Evolutionary conservation across 163 green algal genomes (phyloP), one percentile per base, ranked within the genome.

Genomic region (Scenedesmus sp.): DNA sequence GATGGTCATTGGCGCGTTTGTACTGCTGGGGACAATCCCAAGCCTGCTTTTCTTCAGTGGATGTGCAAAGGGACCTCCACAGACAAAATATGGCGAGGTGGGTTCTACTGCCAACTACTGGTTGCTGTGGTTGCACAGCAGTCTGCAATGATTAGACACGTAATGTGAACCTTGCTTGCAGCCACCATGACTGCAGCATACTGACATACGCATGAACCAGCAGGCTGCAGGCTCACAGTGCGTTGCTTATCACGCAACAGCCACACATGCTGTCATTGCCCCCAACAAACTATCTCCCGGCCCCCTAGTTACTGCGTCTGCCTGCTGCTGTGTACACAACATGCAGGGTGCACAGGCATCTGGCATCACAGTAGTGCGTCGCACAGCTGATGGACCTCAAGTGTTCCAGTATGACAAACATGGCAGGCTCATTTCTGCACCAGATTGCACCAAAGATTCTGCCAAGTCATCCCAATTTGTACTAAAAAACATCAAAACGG

Each of bases 21-120:
- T 70, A n/a, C 26, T 89, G 26, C 43, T 89, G 43, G 85, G 68
- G n/a, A 89, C 42, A 10, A 81, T 89, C 22, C 85, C 85, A 24
- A 83, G 85, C 44, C 42, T 89, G 20, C 42, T 89, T 18, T 89
- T 83, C 85, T 89, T 89, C 68, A 89, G 85, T 33, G 85, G 85
- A 1, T 89, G 85, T 49, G 85, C 85, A n/a, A 33, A 49, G 49
- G 56, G 56, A 7, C 83, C 83, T 22, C 59, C 83, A 42, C 83
- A 81, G 53, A 4, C 42, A 26, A 82, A 13, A 33, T 82, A 81
- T 37, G 35, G 37, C 33, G 18, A 82, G 73, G 73, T 82, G 73
- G 20, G 73, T 49, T 12, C 4, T 46, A 7, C 65, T 76, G 30
- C 30, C 40, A 30, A 6, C 37, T 68, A 26, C 5, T 37, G 2